Percentiles rank a stretch among this genome's conserved stretches.
Evolutionary conservation across 768 basidiomycete species (phyloP).

Genomic region (Phylloporus sp.): DNA sequence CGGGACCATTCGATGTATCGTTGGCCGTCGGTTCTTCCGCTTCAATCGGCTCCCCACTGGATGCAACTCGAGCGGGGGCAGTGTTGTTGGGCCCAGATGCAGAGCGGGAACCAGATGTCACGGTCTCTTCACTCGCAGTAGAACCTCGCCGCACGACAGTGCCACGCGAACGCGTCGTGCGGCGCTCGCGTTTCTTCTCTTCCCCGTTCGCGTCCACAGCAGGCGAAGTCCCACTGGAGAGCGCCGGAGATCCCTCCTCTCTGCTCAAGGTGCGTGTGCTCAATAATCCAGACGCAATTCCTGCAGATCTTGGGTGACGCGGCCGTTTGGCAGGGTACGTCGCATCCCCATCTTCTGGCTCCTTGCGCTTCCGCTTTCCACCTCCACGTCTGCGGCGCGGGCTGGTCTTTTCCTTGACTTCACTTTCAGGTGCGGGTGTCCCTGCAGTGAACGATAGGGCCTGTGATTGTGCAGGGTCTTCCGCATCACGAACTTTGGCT

Average conservation of each 20-base stretch:
- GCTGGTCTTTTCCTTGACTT: conserved; percentile 43
- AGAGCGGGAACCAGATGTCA: conserved; percentile 33
- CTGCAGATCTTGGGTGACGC: conserved; percentile 45
- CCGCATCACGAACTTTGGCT: conserved; percentile 48
- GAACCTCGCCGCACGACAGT: conserved; percentile 44
- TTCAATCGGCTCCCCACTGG: conserved; percentile 15
- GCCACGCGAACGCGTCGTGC: conserved; percentile 46
- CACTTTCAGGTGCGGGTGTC: conserved; percentile 17
- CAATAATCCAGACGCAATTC: conserved; percentile 4
- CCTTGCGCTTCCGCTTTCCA: conserved; percentile 55
- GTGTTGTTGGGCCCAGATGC: conserved; percentile 27
- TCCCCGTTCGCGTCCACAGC: conserved; percentile 14
- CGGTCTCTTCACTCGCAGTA: conserved; percentile 48
- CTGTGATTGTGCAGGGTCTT: conserved; percentile 26
- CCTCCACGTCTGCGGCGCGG: conserved; percentile 48
- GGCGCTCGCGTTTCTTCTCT: conserved; percentile 36
- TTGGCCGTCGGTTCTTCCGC: conserved; percentile 8
- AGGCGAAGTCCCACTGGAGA: conserved; percentile 29
- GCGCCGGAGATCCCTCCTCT: conserved; percentile 44
- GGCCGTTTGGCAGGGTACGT: conserved; percentile 72
- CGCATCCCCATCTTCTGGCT: conserved; percentile 58
- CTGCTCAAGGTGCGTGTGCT: conserved; percentile 22
- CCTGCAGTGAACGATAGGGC: conserved; percentile 8
- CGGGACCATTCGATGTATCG: conserved; percentile 2
- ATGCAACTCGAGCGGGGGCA: conserved; percentile 1